A percentile compares a stretch with the other conserved stretches of the same genome.
phyloP scores from a whole-genome alignment of 352 stramenopile genomes.

The Phytophthora capsici region DNA sequence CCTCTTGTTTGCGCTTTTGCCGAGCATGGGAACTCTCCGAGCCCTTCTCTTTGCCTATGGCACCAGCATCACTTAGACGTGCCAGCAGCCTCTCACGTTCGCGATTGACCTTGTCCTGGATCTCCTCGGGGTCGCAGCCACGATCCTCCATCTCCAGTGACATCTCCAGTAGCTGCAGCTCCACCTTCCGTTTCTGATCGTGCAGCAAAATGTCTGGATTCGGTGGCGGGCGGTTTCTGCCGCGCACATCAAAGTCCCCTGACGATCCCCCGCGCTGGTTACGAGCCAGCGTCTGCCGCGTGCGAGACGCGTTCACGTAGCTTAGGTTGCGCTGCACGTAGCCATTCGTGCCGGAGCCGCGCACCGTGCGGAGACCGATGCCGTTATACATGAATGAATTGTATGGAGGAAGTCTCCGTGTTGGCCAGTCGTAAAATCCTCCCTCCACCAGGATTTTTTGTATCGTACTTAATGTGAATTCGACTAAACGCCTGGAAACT shows the following conservation, averaged over 20 bases:
- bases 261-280: constrained; percentile 39
- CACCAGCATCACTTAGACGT: constrained; percentile 21
- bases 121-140: constrained; percentile 70
- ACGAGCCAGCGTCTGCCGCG: constrained; percentile 63
- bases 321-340: constrained; percentile 89
- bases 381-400: constrained; percentile 87
- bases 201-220: constrained; percentile 87
- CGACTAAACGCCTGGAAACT: constrained; percentile 3
- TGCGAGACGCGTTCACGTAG: constrained; percentile 74
- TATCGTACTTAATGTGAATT: constrained; percentile 11
- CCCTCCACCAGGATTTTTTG: constrained; percentile 3
- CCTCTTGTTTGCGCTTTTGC: constrained; percentile 68
- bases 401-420: no score
- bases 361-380: constrained; percentile 84
- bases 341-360: constrained; percentile 89
- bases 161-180: constrained; percentile 84
- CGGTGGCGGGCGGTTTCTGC: constrained; percentile 33
- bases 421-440: constrained; percentile 1
- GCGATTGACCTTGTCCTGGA: constrained; percentile 63
- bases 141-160: constrained; percentile 80
- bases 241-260: constrained; percentile 23
- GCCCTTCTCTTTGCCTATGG: constrained; percentile 13
- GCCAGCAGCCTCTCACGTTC: constrained; percentile 65
- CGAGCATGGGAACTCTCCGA: constrained; percentile 59
- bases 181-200: constrained; percentile 79